phyloP scores from a whole-genome alignment of 2,329 filamentous ascomycete genomes.

The Cadophora malorum region DNA sequence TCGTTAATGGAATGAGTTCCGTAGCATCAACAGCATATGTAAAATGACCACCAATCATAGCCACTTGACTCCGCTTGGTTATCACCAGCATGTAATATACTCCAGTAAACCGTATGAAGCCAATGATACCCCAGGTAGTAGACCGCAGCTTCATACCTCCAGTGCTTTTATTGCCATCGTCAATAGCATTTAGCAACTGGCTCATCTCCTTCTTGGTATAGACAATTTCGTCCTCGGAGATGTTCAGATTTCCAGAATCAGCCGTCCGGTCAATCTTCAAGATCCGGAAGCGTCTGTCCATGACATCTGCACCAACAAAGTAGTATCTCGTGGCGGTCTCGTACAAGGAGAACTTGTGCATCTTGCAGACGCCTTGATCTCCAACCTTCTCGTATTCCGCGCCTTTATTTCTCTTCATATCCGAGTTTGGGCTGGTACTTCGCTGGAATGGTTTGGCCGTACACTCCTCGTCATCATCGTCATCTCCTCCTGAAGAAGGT shows the following conservation, averaged over 20 bases:
- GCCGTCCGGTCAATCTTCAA: slow-evolving; percentile 93
- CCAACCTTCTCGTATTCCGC: slow-evolving; percentile 44
- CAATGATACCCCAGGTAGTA: slow-evolving; percentile 90
- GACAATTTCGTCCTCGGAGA: slow-evolving; percentile 93
- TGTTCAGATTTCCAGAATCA: slow-evolving; percentile 77
- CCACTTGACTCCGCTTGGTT: slow-evolving; percentile 94
- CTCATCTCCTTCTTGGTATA: slow-evolving; percentile 94
- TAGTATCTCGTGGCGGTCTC: slow-evolving; percentile 95
- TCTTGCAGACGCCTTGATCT: slow-evolving; percentile 60
- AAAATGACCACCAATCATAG: slow-evolving; percentile 95
- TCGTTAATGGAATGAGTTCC: slow-evolving; percentile 86
- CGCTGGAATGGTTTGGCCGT: slow-evolving; percentile 63
- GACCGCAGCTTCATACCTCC: slow-evolving; percentile 90
- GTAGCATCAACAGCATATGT: slow-evolving; percentile 95
- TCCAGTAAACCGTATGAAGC: slow-evolving; percentile 95
- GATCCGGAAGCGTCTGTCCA: slow-evolving; percentile 87
- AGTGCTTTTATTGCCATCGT: slow-evolving; percentile 90
- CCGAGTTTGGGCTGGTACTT: slow-evolving; percentile 53
- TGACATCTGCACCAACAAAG: slow-evolving; percentile 89
- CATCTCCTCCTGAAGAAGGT: slow-evolving; percentile 39
- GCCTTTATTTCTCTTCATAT: slow-evolving; percentile 42
- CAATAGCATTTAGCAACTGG: slow-evolving; percentile 89
- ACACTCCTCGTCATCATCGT: slow-evolving; percentile 64
- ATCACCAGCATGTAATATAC: slow-evolving; percentile 97
- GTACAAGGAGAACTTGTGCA: slow-evolving; percentile 98